These are phyloP conservation scores for Astrephomene gubernaculifera DNA, from an alignment of 139 green algal genomes.

Conservation along the genomic window DNA sequence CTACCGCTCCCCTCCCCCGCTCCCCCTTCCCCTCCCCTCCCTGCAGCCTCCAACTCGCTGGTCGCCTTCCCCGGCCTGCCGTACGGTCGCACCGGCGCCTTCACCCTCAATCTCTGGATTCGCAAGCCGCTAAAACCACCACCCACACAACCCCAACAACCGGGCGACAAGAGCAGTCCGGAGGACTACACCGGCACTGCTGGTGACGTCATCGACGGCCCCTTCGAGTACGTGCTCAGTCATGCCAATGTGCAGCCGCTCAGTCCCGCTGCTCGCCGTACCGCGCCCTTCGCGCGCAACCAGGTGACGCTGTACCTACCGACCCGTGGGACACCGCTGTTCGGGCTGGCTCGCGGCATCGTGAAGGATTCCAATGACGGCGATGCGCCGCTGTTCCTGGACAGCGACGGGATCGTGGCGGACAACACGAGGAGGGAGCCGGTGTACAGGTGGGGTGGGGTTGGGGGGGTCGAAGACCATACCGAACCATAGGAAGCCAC, in stretches of 20 bases:
- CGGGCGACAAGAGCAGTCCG: not conserved
- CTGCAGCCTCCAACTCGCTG: slow-evolving; percentile 15
- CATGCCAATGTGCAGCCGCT: slow-evolving; percentile 34
- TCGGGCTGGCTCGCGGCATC: slow-evolving; percentile 59
- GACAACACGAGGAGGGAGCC: slow-evolving; percentile 18
- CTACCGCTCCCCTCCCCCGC: not conserved
- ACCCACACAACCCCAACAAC: not conserved
- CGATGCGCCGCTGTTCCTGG: slow-evolving; percentile 6
- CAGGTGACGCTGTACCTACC: slow-evolving; percentile 47
- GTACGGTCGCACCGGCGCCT: slow-evolving; percentile 58
- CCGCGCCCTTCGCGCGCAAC: slow-evolving; percentile 13
- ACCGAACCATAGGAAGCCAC: no score
- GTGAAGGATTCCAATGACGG: slow-evolving; percentile 62
- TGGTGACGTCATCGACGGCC: not conserved
- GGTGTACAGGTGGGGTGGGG: not conserved
- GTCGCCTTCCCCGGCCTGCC: slow-evolving; percentile 30
- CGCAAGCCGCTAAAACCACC: slow-evolving; percentile 10
- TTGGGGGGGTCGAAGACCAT: no score
- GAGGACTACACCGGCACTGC: not conserved
- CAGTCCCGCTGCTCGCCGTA: not conserved
- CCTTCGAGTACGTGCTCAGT: slow-evolving; percentile 72
- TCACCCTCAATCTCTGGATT: slow-evolving; percentile 77
- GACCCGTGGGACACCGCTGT: not conserved
- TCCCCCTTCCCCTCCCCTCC: not conserved
- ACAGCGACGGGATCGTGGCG: slow-evolving; percentile 41